Base-by-base conservation (phyloP, 306 rosid genomes). In the Ceratonia siliqua region DNA sequence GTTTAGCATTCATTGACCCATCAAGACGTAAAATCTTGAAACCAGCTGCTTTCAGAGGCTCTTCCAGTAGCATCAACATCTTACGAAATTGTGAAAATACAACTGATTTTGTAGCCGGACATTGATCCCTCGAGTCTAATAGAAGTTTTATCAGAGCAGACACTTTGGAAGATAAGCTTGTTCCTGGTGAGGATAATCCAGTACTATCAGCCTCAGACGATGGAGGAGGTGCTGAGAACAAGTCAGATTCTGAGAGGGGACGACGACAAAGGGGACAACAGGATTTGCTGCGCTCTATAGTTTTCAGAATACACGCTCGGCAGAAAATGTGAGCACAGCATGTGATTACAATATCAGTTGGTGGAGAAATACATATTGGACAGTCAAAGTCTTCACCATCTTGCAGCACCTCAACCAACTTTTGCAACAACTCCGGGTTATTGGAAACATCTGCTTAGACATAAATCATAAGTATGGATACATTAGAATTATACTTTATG, bases 321-420 rank as follows among this genome's bases (percentile, higher is more conserved):
- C 96, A 92, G 78, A 84, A 93, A 28, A 89, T 83, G 69, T 93
- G 98, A 62, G 90, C 91, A 78, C 98, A 93, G 2, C 85, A 30
- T 45, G 96, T 93, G 58, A 93, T 90, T 17, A 90, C 85, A 49
- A 83, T 72, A 58, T 89, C 84, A 0, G 77, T 73, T 24, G 92
- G 91, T 2, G 92, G 83, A 59, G 88, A 81, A 9, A 90, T 75
- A 77, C 98, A 92, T 33, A 92, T 89, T 24, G 98, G 98, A 73
- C 98, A 93, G 14, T 90, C 96, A 76, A 90, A 81, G 82, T 93
- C 96, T 81, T 92, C 96, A 67, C 87, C 91, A 61, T 87, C 93
- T 84, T 86, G 93, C 64, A 93, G 68, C 77, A 81, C 76, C 85
- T 86, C 86, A 25, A 90, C 79, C 76, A 92, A 71, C 78, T 80